These are phyloP conservation scores for Alternaria arborescens DNA, from an alignment of 2,329 filamentous ascomycete genomes.

Conservation along the genomic window DNA sequence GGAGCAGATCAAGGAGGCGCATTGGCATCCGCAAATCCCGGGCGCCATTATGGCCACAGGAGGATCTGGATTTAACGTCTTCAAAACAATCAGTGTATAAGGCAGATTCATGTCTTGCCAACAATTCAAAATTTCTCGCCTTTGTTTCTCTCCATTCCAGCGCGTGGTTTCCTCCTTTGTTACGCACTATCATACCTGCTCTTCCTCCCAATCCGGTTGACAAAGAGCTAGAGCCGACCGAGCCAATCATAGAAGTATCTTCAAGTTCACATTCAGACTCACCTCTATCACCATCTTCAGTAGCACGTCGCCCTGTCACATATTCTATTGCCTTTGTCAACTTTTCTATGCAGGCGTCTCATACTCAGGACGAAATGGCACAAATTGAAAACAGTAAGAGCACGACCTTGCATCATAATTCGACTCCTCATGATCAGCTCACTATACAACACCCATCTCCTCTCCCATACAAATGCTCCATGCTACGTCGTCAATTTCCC, in stretches of 20 bases:
- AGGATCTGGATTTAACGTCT: conserved; percentile 75
- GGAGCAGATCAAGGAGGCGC: conserved; percentile 91
- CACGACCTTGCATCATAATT: too few species aligned
- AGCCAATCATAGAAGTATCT: not conserved
- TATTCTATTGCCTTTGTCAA: not conserved
- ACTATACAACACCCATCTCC: not conserved
- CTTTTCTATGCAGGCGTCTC: not conserved
- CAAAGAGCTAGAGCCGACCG: conserved; percentile 14
- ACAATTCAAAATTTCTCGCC: not conserved
- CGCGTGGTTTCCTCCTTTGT: conserved; percentile 11
- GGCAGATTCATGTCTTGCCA: not conserved
- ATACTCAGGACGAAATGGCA: not conserved
- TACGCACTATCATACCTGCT: conserved; percentile 16
- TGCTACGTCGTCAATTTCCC: not conserved
- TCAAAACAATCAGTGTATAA: conserved; percentile 55
- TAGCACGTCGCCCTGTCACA: not conserved
- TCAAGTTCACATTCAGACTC: not conserved
- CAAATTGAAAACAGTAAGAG: not conserved
- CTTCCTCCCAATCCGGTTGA: conserved; percentile 15
- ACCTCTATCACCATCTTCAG: not conserved
- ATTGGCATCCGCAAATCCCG: conserved; percentile 97
- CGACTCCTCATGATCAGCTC: too few species aligned
- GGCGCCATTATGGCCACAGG: conserved; percentile 90
- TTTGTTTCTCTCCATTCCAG: conserved; percentile 9
- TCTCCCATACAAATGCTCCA: not conserved